Conservation (phyloP, 441 rosid genomes). For the Populus hybrid region DNA sequence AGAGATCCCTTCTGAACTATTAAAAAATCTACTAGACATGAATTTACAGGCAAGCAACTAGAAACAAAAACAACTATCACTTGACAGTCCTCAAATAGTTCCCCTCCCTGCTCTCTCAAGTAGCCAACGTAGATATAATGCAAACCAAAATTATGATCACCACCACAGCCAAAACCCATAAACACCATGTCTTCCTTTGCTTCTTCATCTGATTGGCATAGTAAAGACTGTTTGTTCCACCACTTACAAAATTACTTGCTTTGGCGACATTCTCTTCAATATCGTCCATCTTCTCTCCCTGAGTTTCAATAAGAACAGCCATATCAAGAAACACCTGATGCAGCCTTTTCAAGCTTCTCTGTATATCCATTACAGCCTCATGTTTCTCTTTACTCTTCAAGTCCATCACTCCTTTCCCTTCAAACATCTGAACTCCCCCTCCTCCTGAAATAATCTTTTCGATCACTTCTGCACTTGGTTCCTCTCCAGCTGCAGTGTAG, state of each 20-base stretch:
- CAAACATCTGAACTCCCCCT: constrained; percentile 32
- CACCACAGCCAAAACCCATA: constrained; percentile 49
- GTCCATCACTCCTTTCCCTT: constrained; percentile 36
- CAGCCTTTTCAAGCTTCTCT: constrained; percentile 66
- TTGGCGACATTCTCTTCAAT: constrained; percentile 66
- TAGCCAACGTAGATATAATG: constrained; percentile 48
- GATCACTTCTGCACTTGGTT: constrained; percentile 49
- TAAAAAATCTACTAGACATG: background rate
- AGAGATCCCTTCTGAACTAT: background rate
- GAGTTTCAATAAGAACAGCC: constrained; percentile 87
- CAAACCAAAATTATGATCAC: constrained; percentile 56
- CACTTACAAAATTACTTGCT: constrained; percentile 50
- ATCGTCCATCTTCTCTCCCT: constrained; percentile 64
- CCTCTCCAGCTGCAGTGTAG: constrained; percentile 61
- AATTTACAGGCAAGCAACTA: background rate
- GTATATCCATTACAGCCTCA: constrained; percentile 65
- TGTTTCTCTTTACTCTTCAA: constrained; percentile 51
- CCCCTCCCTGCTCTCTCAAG: constrained; percentile 26
- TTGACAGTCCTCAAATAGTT: background rate
- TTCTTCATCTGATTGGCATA: constrained; percentile 70
- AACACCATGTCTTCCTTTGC: constrained; percentile 41
- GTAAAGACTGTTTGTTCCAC: constrained; percentile 66
- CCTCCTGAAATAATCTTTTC: constrained; percentile 56
- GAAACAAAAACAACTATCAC: background rate
- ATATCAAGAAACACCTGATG: constrained; percentile 83